Evolutionary conservation across 2,329 filamentous ascomycete species (phyloP), one percentile per base, ranked within the genome.

Genomic region (Hymenoscyphus repandus): DNA sequence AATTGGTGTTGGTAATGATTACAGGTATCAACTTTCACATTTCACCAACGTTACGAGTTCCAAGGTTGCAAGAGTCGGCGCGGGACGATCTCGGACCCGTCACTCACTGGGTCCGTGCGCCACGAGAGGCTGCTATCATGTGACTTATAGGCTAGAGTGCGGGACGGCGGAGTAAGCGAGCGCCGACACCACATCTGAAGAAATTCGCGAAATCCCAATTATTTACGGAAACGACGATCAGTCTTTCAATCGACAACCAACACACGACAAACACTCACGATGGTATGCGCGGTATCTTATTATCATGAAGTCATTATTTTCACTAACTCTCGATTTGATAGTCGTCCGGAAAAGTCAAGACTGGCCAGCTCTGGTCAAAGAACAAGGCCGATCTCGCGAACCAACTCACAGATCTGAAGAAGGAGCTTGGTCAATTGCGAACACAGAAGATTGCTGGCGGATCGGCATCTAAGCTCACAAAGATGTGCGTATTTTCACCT

Each of bases 351-450:
- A 85, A 85, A 83, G 90, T 99, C 78, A 97, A 96, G 88, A 85
- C 92, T 75, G 83, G 83, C 78, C 83, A 88, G 79, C 90, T 99
- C 76, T 97, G 93, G 93, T 85, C 83, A 80, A 99, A 99, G 90
- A 91, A 83, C 86, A 97, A 97, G 86, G 90, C 96, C 72, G 95
- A 99, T 70, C 83, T 99, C 76, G 83, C 83, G 72, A 95, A 93
- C 83, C 90, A 95, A 77, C 85, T 96, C 71, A 85, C 84, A 68
- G 90, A 96, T 77, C 81, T 96, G 73, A 96, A 96, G 88, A 84
- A 86, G 62, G 95, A 99, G 82, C 85, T 99, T 66, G 88, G 90
- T 71, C 86, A 92, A 79, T 84, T 99, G 70, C 88, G 93, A 74
- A 95, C 95, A 72, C 92, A 96, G 81, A 97, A 99, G 87, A 91